Evolutionary conservation across 441 rosid species (phyloP).

Genomic region (Bocquillonia castaneifolia): DNA sequence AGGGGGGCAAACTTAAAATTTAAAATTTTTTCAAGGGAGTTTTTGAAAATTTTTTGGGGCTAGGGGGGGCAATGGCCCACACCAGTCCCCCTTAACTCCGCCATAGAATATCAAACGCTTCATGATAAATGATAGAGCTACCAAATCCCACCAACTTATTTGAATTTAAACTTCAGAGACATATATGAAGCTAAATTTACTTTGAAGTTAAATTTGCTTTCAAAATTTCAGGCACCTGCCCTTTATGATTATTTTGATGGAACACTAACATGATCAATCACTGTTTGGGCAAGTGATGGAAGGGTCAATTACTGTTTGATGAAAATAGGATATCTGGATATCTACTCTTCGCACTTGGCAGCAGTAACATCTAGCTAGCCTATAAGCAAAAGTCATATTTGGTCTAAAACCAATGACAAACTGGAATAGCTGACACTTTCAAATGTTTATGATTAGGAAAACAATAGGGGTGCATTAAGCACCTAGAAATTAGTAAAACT

Average conservation of each 20-base stretch:
- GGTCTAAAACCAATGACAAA: not conserved
- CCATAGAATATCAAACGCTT: no score
- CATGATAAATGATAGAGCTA: not conserved
- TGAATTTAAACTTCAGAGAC: slow-evolving; percentile 1
- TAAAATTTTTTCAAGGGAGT: no score
- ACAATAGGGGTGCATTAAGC: not conserved
- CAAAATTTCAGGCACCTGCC: not conserved
- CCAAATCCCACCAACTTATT: not conserved
- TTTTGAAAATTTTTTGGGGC: no score
- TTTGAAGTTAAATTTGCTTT: not conserved
- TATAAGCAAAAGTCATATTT: not conserved
- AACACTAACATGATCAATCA: not conserved
- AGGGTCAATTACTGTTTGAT: not conserved
- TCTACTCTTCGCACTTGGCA: not conserved
- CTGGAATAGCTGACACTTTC: no score
- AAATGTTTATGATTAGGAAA: not conserved
- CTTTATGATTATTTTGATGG: not conserved
- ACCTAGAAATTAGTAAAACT: not conserved
- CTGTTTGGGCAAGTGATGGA: not conserved
- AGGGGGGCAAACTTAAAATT: no score
- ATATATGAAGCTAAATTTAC: not conserved
- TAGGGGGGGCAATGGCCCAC: no score
- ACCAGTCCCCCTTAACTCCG: no score
- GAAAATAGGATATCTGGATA: not conserved
- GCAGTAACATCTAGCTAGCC: not conserved